Percentiles rank a stretch among this genome's conserved stretches.
These are phyloP conservation scores for Thelonectria olida DNA, from an alignment of 2,329 filamentous ascomycete species.

Conservation along the genomic window DNA sequence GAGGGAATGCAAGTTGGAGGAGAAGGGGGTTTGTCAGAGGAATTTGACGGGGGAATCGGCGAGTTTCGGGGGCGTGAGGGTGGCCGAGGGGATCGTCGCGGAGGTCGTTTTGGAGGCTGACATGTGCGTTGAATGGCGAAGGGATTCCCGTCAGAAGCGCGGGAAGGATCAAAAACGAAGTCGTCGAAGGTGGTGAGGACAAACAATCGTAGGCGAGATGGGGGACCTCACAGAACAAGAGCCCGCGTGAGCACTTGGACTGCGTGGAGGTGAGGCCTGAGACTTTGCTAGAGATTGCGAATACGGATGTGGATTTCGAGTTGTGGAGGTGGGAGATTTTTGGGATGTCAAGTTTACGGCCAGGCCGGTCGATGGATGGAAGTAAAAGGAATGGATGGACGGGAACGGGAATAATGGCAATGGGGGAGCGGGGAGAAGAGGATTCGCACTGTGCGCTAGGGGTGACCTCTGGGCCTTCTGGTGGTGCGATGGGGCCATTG, in stretches of 20 bases:
- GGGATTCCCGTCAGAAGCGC: slow-evolving; percentile 18
- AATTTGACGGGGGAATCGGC: slow-evolving; percentile 20
- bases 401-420: slow-evolving; percentile 39
- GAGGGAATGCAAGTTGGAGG: slow-evolving; percentile 29
- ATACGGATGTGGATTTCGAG: slow-evolving; percentile 31
- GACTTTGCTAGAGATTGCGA: slow-evolving; percentile 19
- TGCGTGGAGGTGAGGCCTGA: slow-evolving; percentile 27
- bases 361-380: slow-evolving; percentile 33
- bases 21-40: slow-evolving; percentile 20
- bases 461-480: slow-evolving; percentile 26
- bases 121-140: slow-evolving; percentile 37
- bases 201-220: slow-evolving; percentile 1
- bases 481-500: slow-evolving; percentile 19
- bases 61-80: slow-evolving; percentile 21
- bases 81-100: slow-evolving; percentile 33
- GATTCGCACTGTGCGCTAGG: slow-evolving; percentile 35
- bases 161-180: slow-evolving; percentile 21
- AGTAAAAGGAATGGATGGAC: slow-evolving; percentile 36
- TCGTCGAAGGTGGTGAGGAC: neutral
- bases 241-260: slow-evolving; percentile 21
- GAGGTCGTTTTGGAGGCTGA: slow-evolving; percentile 32
- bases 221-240: neutral
- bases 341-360: slow-evolving; percentile 30
- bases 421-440: slow-evolving; percentile 9
- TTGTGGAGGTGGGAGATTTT: slow-evolving; percentile 41